Percentiles rank a stretch among this genome's conserved stretches.
Conservation (phyloP, 2,329 filamentous ascomycete genomes). For the Sordariomycetes sp. region DNA sequence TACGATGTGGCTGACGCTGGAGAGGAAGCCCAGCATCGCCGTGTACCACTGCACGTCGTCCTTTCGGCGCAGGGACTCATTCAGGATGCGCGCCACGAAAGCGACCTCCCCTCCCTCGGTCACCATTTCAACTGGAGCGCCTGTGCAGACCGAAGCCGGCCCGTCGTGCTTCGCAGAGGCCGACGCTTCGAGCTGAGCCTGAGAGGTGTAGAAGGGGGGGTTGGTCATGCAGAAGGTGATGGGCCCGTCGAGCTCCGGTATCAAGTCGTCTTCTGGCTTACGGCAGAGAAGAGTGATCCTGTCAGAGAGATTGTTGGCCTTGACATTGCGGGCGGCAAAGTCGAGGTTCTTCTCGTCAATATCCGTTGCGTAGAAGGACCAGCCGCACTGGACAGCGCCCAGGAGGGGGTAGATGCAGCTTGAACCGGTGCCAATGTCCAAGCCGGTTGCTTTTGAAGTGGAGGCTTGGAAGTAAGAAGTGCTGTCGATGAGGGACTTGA, state of each 20-base stretch:
- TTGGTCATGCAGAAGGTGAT: slow-evolving; percentile 90
- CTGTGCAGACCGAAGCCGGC: slow-evolving; percentile 67
- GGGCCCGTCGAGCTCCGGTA: slow-evolving; percentile 48
- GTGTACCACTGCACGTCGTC: slow-evolving; percentile 77
- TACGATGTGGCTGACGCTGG: slow-evolving; percentile 55
- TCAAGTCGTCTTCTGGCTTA: slow-evolving; percentile 39
- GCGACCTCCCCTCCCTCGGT: slow-evolving; percentile 66
- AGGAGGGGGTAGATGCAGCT: slow-evolving; percentile 88
- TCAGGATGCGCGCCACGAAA: slow-evolving; percentile 63
- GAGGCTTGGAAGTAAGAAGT: slow-evolving; percentile 50
- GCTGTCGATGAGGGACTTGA: slow-evolving; percentile 72
- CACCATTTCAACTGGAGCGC: slow-evolving; percentile 78
- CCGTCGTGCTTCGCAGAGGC: slow-evolving; percentile 57
- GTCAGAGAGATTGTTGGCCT: slow-evolving; percentile 51
- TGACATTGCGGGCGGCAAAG: slow-evolving; percentile 59
- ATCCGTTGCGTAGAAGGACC: slow-evolving; percentile 67
- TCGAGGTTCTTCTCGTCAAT: slow-evolving; percentile 63
- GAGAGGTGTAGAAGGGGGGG: slow-evolving; percentile 83
- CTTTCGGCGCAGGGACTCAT: slow-evolving; percentile 54
- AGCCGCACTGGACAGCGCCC: slow-evolving; percentile 60
- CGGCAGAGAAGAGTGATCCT: slow-evolving; percentile 58
- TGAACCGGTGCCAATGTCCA: slow-evolving; percentile 86
- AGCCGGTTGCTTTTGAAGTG: no score
- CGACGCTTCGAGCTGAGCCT: slow-evolving; percentile 56
- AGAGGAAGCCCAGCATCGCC: slow-evolving; percentile 77